A percentile compares a stretch with the other conserved stretches of the same genome.
These are phyloP conservation scores for Castanea sativa DNA, from an alignment of 306 rosid genomes.

Conservation along the genomic window DNA sequence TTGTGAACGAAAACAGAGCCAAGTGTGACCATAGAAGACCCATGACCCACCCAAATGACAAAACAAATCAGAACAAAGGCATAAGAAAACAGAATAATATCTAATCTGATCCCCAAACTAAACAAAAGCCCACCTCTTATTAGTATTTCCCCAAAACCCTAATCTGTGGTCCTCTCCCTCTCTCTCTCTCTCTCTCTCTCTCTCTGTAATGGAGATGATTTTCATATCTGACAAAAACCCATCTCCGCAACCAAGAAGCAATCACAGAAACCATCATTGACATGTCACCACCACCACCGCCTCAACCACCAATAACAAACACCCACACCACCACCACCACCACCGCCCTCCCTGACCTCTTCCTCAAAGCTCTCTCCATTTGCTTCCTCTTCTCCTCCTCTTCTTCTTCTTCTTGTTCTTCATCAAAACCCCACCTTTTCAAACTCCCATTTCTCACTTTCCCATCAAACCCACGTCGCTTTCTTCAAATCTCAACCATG, in stretches of 20 bases:
- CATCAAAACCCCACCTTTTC: slow-evolving; percentile 10
- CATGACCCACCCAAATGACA: no score
- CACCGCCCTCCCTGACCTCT: slow-evolving; percentile 53
- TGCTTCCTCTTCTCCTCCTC: slow-evolving; percentile 59
- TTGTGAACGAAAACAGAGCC: no score
- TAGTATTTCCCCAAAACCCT: neutral
- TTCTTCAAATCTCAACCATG: slow-evolving; percentile 66
- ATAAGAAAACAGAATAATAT: no score
- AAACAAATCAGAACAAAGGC: no score
- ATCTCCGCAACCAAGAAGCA: neutral
- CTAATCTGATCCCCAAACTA: neutral
- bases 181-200: neutral
- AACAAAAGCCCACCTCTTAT: slow-evolving; percentile 12
- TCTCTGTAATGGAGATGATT: slow-evolving; percentile 27
- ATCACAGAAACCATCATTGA: neutral
- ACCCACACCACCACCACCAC: slow-evolving; percentile 27
- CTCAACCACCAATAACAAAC: slow-evolving; percentile 42
- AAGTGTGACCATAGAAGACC: no score
- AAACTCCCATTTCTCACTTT: slow-evolving; percentile 37
- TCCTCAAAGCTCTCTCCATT: slow-evolving; percentile 60
- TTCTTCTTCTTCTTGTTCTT: neutral
- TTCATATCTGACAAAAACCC: neutral
- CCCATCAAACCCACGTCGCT: slow-evolving; percentile 54
- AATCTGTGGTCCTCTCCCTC: neutral
- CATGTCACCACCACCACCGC: slow-evolving; percentile 46